Evolutionary conservation across 1,139 yeast species (phyloP), one percentile per base, ranked within the genome.

Genomic region (Suhomyces chickasaworum): DNA sequence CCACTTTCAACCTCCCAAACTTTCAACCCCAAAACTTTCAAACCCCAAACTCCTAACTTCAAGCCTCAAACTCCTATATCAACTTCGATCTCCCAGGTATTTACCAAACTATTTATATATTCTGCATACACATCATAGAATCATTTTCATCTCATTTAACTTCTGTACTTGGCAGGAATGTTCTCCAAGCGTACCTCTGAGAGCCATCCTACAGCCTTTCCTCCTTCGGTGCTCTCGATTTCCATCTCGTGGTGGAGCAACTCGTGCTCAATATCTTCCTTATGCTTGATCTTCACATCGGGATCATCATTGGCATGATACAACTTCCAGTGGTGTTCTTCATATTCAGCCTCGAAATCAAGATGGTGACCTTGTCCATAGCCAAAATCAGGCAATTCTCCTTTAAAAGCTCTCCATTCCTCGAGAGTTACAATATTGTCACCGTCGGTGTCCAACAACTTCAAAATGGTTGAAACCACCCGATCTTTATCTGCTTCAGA

Each of bases 331-430:
- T 93, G 98, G 64, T 93, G 98, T 51, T 88, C 84, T 58, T 91
- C 97, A 60, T 90, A 91, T 62, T 91, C 98, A 54, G 81, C 79
- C 65, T 93, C 99, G 60, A 90, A 93, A 67, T 89, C 97, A 42
- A 91, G 86, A 67, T 91, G 98, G 62, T 91, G 98, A 15, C 99
- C 98, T n/a, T 89, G 93, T 17, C 97, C 98, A 52, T 85, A 84
- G 7, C 97, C 96, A 63, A 90, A 83, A 64, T 93, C 98, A 1
- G 98, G 98, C 60, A 93, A 78, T 53, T 80, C 80, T 2, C 87
- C 86, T 7, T 79, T 75, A 66, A 80, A 91, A n/a, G 68, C 66
- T 41, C 81, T 60, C 85, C 91, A 93, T 61, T 90, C 97, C 15
- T 83, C 83, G 44, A 80, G 66, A 9, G 83, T 69, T 12, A 91